Base-by-base conservation (phyloP, 179 eudicot species). In the Actinidia arguta region DNA sequence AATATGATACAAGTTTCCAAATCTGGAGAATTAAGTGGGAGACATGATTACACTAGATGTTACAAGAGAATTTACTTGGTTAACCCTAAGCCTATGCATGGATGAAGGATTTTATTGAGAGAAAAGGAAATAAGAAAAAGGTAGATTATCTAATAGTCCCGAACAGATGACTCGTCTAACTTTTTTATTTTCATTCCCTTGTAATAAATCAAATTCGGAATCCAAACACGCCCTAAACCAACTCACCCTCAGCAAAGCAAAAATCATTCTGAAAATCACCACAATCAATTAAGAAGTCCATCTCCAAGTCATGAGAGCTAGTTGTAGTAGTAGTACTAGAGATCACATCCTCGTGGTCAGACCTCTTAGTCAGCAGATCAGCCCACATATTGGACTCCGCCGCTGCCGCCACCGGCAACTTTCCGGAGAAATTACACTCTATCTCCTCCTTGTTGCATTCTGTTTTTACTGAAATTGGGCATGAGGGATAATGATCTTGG, bases 291-390 rank as follows among this genome's bases (percentile, higher is more conserved):
- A 76, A 54, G 17, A 16, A 9, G 16, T 76, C 76, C 81, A 75
- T 39, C 66, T 63, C 83, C 24, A 13, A 52, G 27, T 17, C 78
- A 3, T 73, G 76, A 59, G 77, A 58, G n/a, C 83, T 18, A 13
- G 70, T 75, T n/a, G 83, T n/a, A n/a, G n/a, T n/a, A n/a, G n/a
- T n/a, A n/a, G n/a, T n/a, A n/a, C n/a, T n/a, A n/a, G n/a, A n/a
- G n/a, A n/a, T n/a, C n/a, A n/a, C n/a, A 63, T 47, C 18, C 54
- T 18, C 59, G 27, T 11, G 78, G 56, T 14, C n/a, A n/a, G 44
- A 61, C 25, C 62, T 55, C 80, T 59, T 24, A 27, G 81, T 25
- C 81, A 31, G 18, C 4, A 64, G 73, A 6, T 82, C 84, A 1
- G 74, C 54, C 84, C 84, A 82, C 18, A 64, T 14, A 27, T 39